These are phyloP conservation scores for Physcomitrellopsis africana DNA, from an alignment of 225 moss, liverwort and hornwort species.

Conservation along the genomic window DNA sequence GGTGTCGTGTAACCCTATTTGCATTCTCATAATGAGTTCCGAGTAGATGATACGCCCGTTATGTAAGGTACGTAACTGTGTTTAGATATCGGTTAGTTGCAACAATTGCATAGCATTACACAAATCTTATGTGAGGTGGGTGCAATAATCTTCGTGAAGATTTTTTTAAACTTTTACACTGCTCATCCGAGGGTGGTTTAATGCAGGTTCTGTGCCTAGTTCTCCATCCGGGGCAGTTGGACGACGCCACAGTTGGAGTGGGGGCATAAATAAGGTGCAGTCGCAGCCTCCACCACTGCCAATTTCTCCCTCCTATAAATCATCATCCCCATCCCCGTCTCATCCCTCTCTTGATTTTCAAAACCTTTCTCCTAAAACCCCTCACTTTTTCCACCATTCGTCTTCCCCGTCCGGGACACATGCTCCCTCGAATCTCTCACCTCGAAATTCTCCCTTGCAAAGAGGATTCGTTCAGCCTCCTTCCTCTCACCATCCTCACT, in stretches of 20 bases:
- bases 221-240: constrained; percentile 73
- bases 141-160: not conserved
- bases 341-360: constrained; percentile 66
- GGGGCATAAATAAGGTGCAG: constrained; percentile 72
- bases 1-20: not conserved
- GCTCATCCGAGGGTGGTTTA: constrained; percentile 24
- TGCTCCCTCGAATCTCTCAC: constrained; percentile 65
- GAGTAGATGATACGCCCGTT: not conserved
- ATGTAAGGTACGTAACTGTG: not conserved
- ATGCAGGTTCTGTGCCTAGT: constrained; percentile 76
- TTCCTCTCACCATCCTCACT: constrained; percentile 54
- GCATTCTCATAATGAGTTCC: not conserved
- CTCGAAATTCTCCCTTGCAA: constrained; percentile 75
- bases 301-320: constrained; percentile 65
- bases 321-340: constrained; percentile 80
- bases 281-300: constrained; percentile 52
- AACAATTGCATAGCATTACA: not conserved
- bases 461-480: constrained; percentile 67
- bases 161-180: constrained; percentile 9
- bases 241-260: constrained; percentile 96
- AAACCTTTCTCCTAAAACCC: constrained; percentile 71
- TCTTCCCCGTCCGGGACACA: constrained; percentile 53
- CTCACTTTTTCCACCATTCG: constrained; percentile 55
- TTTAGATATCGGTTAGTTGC: not conserved
- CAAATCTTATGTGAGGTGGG: not conserved